These are phyloP conservation scores for Vigna angularis DNA, from an alignment of 306 rosid genomes.

Conservation along the genomic window DNA sequence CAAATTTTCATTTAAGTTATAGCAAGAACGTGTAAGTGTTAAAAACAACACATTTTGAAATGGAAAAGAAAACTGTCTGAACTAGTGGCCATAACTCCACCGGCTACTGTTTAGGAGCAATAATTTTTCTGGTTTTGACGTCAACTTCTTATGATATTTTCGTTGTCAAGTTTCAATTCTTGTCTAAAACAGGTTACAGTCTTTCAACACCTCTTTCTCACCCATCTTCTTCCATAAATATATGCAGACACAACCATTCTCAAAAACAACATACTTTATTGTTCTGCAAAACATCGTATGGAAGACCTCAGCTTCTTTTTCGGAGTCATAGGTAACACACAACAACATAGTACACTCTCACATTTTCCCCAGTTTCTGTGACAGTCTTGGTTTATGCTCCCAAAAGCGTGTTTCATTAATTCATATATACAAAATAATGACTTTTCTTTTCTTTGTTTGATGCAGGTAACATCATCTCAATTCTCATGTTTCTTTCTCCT, in stretches of 20 bases:
- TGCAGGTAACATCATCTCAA: constrained; percentile 72
- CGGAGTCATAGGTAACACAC: constrained; percentile 58
- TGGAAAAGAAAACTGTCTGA: not conserved
- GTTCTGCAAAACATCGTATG: constrained; percentile 38
- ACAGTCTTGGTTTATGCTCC: not conserved
- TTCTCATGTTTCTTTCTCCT: constrained; percentile 76
- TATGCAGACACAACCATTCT: not conserved
- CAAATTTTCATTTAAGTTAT: no score
- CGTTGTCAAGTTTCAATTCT: not conserved
- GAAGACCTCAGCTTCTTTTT: constrained; percentile 56
- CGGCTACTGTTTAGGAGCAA: not conserved
- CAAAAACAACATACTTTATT: not conserved
- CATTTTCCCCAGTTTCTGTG: not conserved
- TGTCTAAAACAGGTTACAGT: not conserved
- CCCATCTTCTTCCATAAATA: constrained; percentile 22
- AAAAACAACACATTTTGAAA: no score
- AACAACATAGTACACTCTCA: not conserved
- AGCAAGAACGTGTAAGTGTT: no score
- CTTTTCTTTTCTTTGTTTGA: not conserved
- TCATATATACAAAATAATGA: not conserved
- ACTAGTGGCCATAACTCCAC: not conserved
- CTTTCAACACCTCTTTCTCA: constrained; percentile 1
- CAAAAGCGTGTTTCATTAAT: not conserved
- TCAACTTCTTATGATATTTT: not conserved
- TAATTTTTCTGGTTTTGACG: not conserved